Evolutionary conservation across 1,139 yeast genomes (phyloP).

Genomic region (Diutina mesorugosa): DNA sequence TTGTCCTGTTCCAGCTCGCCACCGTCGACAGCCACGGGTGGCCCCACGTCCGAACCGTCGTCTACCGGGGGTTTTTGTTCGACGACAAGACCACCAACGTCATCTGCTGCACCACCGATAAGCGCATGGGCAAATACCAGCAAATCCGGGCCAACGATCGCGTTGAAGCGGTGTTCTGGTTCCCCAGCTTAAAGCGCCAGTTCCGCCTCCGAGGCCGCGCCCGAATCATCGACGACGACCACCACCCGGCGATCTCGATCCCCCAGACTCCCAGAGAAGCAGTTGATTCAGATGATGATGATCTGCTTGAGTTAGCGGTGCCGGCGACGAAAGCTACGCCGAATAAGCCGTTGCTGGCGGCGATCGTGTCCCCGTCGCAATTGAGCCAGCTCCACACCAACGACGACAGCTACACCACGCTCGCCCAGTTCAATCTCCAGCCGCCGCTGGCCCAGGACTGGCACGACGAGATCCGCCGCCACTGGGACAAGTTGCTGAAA

Average conservation of each 20-base stretch:
- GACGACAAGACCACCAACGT: slow-evolving; percentile 57
- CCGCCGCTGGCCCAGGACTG: slow-evolving; percentile 56
- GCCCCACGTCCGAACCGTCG: slow-evolving; percentile 60
- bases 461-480: slow-evolving; percentile 45
- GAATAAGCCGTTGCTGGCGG: slow-evolving; percentile 5
- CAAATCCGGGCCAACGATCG: slow-evolving; percentile 39
- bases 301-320: slow-evolving; percentile 9
- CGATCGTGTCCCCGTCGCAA: slow-evolving; percentile 9
- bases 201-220: slow-evolving; percentile 63
- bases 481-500: slow-evolving; percentile 52
- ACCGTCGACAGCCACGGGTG: slow-evolving; percentile 46
- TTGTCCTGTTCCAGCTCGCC: slow-evolving; percentile 53
- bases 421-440: slow-evolving; percentile 12
- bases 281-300: slow-evolving; percentile 4
- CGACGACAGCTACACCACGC: slow-evolving; percentile 12
- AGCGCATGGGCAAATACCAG: slow-evolving; percentile 48
- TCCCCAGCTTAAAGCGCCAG: slow-evolving; percentile 47
- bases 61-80: slow-evolving; percentile 65
- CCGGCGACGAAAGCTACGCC: slow-evolving; percentile 2
- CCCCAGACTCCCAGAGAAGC: slow-evolving; percentile 7
- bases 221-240: slow-evolving; percentile 24
- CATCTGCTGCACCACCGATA: slow-evolving; percentile 60
- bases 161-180: slow-evolving; percentile 71
- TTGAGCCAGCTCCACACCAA: slow-evolving; percentile 3
- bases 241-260: slow-evolving; percentile 13